Evolutionary conservation across 2,329 filamentous ascomycete species (phyloP), one percentile per base, ranked within the genome.

Genomic region (Fusarium sp.): DNA sequence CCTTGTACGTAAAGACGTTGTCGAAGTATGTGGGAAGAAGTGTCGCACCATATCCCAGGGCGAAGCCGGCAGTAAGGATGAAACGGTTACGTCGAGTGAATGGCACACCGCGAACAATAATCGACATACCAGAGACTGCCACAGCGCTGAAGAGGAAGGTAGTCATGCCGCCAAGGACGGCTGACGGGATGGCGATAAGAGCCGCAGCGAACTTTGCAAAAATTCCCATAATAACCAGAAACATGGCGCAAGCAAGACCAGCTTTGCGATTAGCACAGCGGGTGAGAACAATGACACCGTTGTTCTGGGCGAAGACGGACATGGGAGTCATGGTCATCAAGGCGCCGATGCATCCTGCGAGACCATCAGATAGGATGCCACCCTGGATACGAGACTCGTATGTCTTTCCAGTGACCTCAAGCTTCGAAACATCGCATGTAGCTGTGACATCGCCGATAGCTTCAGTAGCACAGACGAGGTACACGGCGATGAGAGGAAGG

Each of bases 41-140:
- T 1, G 89, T 91, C 12, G 90, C 90, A 59, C 90, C 89, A 69
- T 92, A 92, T 32, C 93, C 93, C 29, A 95, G 82, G 0, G 92
- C 86, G 32, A 96, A 82, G 0, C 90, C 88, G 0, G 92, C 91
- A 0, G 93, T 94, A 13, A 96, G 85, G 74, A 96, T 92, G 81
- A 96, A 96, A 25, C 93, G 87, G 74, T 92, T 94, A 54, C 93
- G 89, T 40, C 93, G 87, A n/a, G 88, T 94, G 77, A 95, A 94
- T 0, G 88, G 85, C 4, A 92, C 88, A 37, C 86, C 87, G 20
- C 88, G 87, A 6, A 87, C 84, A 67, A 96, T 90, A 73, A 96
- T 94, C 51, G 91, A 86, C 65, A 96, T 88, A 72, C 93, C 93
- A 0, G 90, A 92, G 3, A 94, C 90, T 3, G 92, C 89, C 8